phyloP scores from a whole-genome alignment of 257 asterid genomes.

The Fraxinus cuspidata region DNA sequence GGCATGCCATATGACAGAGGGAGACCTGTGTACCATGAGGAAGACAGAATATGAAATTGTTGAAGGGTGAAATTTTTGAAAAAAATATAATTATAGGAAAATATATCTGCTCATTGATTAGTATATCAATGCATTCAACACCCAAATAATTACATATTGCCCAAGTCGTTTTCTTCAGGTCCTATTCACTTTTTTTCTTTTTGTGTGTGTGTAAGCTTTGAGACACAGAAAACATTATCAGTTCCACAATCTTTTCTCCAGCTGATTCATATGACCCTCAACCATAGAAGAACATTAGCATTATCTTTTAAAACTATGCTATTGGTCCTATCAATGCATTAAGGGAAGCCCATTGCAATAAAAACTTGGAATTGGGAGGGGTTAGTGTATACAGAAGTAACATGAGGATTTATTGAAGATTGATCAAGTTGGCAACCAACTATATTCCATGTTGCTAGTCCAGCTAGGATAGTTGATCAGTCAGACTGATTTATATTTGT shows the following conservation, averaged over 20 bases:
- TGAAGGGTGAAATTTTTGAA: not conserved
- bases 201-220: not conserved
- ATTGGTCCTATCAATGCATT: not conserved
- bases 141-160: not conserved
- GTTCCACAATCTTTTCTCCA: not conserved
- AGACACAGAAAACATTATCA: not conserved
- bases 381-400: not conserved
- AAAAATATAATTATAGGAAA: not conserved
- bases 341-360: not conserved
- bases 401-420: not conserved
- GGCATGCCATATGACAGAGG: conserved; percentile 95
- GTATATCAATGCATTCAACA: not conserved
- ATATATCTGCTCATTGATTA: not conserved
- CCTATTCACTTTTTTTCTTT: not conserved
- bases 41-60: conserved; percentile 3
- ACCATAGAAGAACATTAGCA: not conserved
- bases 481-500: not conserved
- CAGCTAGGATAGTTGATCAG: not conserved
- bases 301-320: not conserved
- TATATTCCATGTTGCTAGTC: not conserved
- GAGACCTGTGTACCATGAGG: conserved; percentile 53
- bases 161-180: not conserved
- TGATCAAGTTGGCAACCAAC: not conserved
- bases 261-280: not conserved
- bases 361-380: not conserved